A percentile compares a stretch with the other conserved stretches of the same genome.
phyloP scores from a whole-genome alignment of 345 rosid species.

The Sisymbrium irio region DNA sequence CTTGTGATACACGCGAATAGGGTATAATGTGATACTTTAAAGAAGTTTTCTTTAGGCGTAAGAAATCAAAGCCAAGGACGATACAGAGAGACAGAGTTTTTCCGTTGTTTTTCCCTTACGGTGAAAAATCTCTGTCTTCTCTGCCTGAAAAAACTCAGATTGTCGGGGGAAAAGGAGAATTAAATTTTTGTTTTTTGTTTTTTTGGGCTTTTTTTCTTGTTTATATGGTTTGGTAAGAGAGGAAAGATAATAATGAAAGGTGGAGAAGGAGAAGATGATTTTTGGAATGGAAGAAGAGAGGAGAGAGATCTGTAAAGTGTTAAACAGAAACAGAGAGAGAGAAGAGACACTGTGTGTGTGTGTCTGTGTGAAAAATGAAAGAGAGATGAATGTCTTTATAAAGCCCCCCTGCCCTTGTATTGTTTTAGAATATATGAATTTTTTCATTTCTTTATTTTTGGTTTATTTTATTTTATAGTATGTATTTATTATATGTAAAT shows the following conservation, averaged over 20 bases:
- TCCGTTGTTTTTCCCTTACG: background rate
- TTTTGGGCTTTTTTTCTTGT: slow-evolving; percentile 8
- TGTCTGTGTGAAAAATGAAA: slow-evolving; percentile 6
- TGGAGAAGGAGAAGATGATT: slow-evolving; percentile 36
- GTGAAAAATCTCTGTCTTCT: slow-evolving; percentile 30
- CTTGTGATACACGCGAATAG: slow-evolving; percentile 29
- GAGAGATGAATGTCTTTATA: slow-evolving; percentile 39
- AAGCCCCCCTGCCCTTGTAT: slow-evolving; percentile 13
- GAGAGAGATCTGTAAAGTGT: slow-evolving; percentile 11
- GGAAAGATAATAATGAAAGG: slow-evolving; percentile 26
- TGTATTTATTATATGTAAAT: background rate
- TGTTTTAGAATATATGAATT: background rate
- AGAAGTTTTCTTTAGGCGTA: background rate
- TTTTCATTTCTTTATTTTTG: background rate
- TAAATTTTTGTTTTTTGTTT: slow-evolving; percentile 5
- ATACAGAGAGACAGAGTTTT: slow-evolving; percentile 36
- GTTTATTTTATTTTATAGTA: background rate
- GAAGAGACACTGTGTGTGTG: slow-evolving; percentile 20
- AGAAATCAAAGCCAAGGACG: background rate
- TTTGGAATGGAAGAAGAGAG: slow-evolving; percentile 14
- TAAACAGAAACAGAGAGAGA: slow-evolving; percentile 16
- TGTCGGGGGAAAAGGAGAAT: slow-evolving; percentile 17
- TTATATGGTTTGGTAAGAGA: slow-evolving; percentile 23
- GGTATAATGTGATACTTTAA: slow-evolving; percentile 5
- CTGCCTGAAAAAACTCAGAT: slow-evolving; percentile 22